Evolutionary conservation across 306 rosid species (phyloP).

Genomic region (Vigna mungo): DNA sequence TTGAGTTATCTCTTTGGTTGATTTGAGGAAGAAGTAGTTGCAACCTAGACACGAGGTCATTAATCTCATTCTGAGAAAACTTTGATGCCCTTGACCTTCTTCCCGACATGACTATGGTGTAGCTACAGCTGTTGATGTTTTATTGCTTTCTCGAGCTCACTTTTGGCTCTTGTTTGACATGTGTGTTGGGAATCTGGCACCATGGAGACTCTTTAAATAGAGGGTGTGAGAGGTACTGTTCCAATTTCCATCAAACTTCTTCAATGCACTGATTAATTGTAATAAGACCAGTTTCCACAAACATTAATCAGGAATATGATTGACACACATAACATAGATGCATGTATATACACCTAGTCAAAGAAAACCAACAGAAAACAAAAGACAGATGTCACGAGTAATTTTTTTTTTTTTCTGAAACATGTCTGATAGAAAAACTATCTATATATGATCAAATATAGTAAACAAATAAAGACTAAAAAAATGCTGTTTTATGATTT

Average conservation of each 20-base stretch:
- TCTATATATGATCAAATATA: no score
- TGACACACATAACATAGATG: not conserved
- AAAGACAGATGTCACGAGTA: not conserved
- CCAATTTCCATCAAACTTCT: not conserved
- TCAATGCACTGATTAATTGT: slow-evolving; percentile 38
- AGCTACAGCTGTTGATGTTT: not conserved
- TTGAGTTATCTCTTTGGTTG: slow-evolving; percentile 50
- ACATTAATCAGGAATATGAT: slow-evolving; percentile 10
- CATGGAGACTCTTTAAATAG: slow-evolving; percentile 47
- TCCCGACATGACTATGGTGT: slow-evolving; percentile 42
- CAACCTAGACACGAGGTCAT: slow-evolving; percentile 54
- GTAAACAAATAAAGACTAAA: not conserved
- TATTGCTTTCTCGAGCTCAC: slow-evolving; percentile 7
- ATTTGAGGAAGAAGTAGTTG: slow-evolving; percentile 48
- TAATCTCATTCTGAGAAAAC: slow-evolving; percentile 48
- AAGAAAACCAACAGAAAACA: not conserved
- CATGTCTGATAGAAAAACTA: no score
- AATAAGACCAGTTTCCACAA: slow-evolving; percentile 34
- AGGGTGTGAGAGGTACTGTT: slow-evolving; percentile 2
- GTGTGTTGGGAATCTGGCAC: slow-evolving; percentile 34
- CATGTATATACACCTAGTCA: not conserved
- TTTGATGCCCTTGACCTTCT: slow-evolving; percentile 51
- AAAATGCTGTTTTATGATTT: no score
- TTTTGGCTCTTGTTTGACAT: not conserved
- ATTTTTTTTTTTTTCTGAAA: not conserved